These are phyloP conservation scores for Suhomyces terraborum DNA, from an alignment of 1,139 yeast genomes.

Conservation along the genomic window DNA sequence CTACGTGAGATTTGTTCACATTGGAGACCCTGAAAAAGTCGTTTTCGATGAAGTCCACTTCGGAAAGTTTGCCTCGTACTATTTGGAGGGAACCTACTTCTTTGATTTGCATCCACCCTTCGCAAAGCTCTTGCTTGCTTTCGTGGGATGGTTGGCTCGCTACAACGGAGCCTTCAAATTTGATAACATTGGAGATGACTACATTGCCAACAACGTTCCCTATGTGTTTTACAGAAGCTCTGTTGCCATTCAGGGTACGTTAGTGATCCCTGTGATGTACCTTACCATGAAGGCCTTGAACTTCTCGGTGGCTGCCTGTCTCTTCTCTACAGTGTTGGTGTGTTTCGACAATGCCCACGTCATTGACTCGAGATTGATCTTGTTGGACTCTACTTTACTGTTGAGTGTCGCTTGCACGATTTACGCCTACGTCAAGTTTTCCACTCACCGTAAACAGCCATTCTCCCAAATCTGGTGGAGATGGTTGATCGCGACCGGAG, in stretches of 20 bases:
- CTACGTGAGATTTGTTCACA: conserved; percentile 66
- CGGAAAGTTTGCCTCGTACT: conserved; percentile 92
- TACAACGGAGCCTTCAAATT: conserved; percentile 90
- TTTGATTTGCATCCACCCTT: conserved; percentile 98
- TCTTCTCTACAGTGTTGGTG: conserved; percentile 77
- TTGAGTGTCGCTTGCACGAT: conserved; percentile 79
- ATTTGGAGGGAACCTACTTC: conserved; percentile 79
- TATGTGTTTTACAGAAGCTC: conserved; percentile 83
- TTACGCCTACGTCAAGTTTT: conserved; percentile 75
- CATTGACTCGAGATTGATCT: conserved; percentile 84
- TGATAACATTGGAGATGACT: conserved; percentile 85
- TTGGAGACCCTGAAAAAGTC: conserved; percentile 78
- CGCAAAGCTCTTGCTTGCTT: conserved; percentile 89
- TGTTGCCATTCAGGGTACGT: conserved; percentile 79
- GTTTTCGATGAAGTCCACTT: conserved; percentile 98
- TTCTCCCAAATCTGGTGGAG: conserved; percentile 78
- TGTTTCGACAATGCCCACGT: conserved; percentile 91
- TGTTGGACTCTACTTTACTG: conserved; percentile 87
- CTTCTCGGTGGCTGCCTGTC: conserved; percentile 75
- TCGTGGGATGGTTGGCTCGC: conserved; percentile 85
- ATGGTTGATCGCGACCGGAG: conserved; percentile 84
- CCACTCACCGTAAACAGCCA: conserved; percentile 67
- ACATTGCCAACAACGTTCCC: conserved; percentile 77
- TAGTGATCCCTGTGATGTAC: conserved; percentile 81
- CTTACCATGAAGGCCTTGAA: conserved; percentile 81